Evolutionary conservation across 2,329 filamentous ascomycete genomes (phyloP), one percentile per base, ranked within the genome.

Genomic region (Colletotrichum spinosum): DNA sequence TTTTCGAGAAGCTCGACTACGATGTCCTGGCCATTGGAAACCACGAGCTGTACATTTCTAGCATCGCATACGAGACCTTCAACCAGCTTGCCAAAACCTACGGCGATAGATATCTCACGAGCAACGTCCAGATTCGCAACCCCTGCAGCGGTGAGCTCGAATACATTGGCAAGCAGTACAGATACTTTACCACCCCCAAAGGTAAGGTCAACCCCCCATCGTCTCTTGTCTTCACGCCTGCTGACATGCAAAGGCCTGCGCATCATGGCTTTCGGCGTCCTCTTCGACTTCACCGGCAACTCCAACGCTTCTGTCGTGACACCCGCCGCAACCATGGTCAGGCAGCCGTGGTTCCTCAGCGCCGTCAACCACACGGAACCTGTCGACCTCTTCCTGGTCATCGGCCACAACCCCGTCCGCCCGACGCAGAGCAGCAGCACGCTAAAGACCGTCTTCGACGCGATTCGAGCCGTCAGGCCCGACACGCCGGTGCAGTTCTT

Each of bases 1-100:
- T 83, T 49, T 82, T 82, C 42, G 71, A 78, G 63, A 74, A 81
- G 67, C 73, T 80, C 35, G 71, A 75, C 45, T 83, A 82, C 64
- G 80, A 83, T 45, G 68, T 83, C 48, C 65, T 83, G 54, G 74
- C 80, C 5, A 82, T 82, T 39, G 80, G 79, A 3, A 90, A 91
- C 72, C 88, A 91, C 69, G 89, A 91, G 76, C 82, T 91, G 7
- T 90, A 90, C 71, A 81, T 88, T 9, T 83, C 84, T 9, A 83
- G 87, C 37, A 83, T 90, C 55, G 84, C 88, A 1, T 89, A 89
- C 67, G 83, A 90, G 70, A 86, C 86, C 9, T 87, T 88, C 72
- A 79, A 79, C 66, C 81, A 86, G 55, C 89, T 90, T 69, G 83
- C 85, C 42, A 83, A 82, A 60, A 81, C 84, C 64, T 91, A 80